Conservation (phyloP, 1,284 basidiomycete species). For the Porodaedalea pini region DNA sequence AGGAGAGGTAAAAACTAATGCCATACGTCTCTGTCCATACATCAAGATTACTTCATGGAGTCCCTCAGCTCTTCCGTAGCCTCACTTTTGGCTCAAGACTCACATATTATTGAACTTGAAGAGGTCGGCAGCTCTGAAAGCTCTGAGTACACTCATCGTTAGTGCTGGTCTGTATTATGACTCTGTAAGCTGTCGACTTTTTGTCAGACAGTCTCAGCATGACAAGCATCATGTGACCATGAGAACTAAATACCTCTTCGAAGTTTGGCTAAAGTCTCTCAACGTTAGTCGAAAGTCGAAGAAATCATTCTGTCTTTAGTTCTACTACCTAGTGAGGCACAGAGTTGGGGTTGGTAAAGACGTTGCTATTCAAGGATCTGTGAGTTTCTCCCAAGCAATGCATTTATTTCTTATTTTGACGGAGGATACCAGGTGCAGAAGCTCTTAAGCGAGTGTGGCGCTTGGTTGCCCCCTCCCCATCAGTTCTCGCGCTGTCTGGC, state of each 20-base stretch:
- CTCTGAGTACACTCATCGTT: conserved; percentile 75
- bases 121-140: conserved; percentile 82
- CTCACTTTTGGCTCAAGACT: conserved; percentile 25
- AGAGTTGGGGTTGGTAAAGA: too few relatives aligned
- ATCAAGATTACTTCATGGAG: conserved; percentile 71
- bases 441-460: not conserved
- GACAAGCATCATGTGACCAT: not conserved
- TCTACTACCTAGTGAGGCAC: too few relatives aligned
- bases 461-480: not conserved
- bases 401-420: not conserved
- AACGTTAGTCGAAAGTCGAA: too few relatives aligned
- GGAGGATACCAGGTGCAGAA: not conserved
- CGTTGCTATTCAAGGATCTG: too few relatives aligned
- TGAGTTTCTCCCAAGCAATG: not conserved
- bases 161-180: not conserved
- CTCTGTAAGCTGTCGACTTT: not conserved
- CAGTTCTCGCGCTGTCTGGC: not conserved
- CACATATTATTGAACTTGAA: conserved; percentile 91
- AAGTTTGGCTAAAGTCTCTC: not conserved
- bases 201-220: not conserved
- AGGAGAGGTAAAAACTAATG: conserved; percentile 81
- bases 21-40: conserved; percentile 96
- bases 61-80: not conserved
- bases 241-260: not conserved
- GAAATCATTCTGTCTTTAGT: not conserved